Evolutionary conservation across 2,329 filamentous ascomycete genomes (phyloP).

Genomic region (Fusarium coicis): DNA sequence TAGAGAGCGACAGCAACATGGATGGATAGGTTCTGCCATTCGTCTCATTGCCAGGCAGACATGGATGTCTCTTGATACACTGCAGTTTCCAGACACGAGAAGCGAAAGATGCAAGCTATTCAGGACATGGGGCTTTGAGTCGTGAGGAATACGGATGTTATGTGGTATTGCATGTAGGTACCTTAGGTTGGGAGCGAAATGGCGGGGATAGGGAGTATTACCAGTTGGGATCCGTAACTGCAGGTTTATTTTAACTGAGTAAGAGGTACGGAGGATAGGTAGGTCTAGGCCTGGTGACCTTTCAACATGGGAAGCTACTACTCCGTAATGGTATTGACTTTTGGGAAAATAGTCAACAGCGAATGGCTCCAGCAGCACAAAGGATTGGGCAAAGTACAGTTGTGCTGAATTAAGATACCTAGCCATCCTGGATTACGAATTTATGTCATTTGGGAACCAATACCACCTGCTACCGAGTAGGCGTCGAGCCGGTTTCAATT

Average conservation of each 20-base stretch:
- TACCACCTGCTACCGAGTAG: not conserved
- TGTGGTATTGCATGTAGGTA: constrained; percentile 20
- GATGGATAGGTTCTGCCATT: constrained; percentile 8
- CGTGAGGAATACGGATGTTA: constrained; percentile 26
- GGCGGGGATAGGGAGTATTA: constrained; percentile 7
- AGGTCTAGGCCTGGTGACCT: not conserved
- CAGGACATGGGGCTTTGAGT: constrained; percentile 15
- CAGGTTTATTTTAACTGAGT: not conserved
- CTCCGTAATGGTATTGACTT: not conserved
- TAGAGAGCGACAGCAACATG: constrained; percentile 10
- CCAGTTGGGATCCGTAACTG: not conserved
- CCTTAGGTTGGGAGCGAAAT: constrained; percentile 4
- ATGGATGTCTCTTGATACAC: constrained; percentile 21
- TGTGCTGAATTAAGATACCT: not conserved
- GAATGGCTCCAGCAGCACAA: not conserved
- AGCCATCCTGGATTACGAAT: not conserved
- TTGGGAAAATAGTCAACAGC: not conserved
- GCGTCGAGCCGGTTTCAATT: constrained; percentile 15
- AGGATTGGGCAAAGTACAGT: not conserved
- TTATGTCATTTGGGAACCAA: not conserved
- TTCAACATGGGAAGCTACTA: not conserved
- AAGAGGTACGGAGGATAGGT: too few species aligned
- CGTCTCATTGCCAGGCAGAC: constrained; percentile 35
- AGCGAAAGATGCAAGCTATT: constrained; percentile 22
- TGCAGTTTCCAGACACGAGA: constrained; percentile 11